Percentiles rank a stretch among this genome's conserved stretches.
These are phyloP conservation scores for Jackrogersella multiformis DNA, from an alignment of 495 filamentous ascomycete genomes.

Conservation along the genomic window DNA sequence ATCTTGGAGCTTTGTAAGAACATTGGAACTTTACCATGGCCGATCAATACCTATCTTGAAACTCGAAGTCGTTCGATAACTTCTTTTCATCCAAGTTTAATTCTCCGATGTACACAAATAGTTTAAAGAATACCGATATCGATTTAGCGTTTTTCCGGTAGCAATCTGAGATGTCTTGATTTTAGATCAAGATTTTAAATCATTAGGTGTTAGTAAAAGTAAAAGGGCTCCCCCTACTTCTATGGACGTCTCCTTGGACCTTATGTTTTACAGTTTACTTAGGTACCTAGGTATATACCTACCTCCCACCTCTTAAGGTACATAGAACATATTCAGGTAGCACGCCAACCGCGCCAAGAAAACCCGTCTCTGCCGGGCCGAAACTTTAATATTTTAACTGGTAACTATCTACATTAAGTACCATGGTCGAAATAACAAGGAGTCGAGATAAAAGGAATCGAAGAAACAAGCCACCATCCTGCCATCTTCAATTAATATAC, in stretches of 20 bases:
- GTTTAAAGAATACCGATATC: not conserved
- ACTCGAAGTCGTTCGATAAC: conserved; percentile 14
- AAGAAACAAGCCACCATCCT: not conserved
- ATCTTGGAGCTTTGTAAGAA: not conserved
- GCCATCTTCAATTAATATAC: not conserved
- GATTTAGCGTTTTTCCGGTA: conserved; percentile 1
- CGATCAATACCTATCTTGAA: conserved; percentile 18
- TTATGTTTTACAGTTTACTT: no score
- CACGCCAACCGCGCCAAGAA: conserved; percentile 4
- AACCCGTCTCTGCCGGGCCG: not conserved
- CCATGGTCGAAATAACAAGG: no score
- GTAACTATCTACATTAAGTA: not conserved
- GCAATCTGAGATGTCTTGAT: not conserved
- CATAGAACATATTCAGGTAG: no score
- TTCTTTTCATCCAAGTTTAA: conserved; percentile 1
- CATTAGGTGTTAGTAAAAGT: no score
- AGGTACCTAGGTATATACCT: no score
- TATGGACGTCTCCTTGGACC: no score
- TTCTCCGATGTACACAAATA: not conserved
- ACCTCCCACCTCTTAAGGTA: no score
- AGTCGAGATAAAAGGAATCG: no score
- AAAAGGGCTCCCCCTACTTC: not conserved
- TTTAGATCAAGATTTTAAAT: no score
- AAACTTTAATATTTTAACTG: not conserved
- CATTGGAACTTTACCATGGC: conserved; percentile 11